phyloP scores from a whole-genome alignment of 257 asterid species.

The Rubia yunnanensis region DNA sequence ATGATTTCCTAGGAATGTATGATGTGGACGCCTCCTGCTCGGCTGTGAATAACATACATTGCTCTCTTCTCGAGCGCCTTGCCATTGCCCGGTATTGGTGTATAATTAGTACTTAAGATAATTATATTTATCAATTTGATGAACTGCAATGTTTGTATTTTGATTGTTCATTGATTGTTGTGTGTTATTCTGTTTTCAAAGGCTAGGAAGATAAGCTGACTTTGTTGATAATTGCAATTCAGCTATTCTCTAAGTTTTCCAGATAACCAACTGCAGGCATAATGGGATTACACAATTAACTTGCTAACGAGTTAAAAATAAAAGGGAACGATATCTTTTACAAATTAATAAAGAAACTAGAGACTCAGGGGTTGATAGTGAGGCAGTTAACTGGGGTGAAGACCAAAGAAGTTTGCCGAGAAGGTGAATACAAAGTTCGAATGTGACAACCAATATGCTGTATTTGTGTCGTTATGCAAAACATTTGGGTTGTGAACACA shows the following conservation, averaged over 20 bases:
- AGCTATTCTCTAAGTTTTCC: neutral
- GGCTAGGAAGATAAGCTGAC: neutral
- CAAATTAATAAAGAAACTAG: slow-evolving; percentile 67
- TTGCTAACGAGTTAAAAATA: slow-evolving; percentile 55
- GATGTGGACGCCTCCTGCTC: slow-evolving; percentile 50
- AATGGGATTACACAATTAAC: slow-evolving; percentile 80
- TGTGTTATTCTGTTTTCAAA: neutral
- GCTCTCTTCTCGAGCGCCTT: slow-evolving; percentile 57
- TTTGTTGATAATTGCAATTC: neutral
- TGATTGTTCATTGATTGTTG: neutral
- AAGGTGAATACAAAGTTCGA: slow-evolving; percentile 35
- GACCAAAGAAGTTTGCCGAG: slow-evolving; percentile 39
- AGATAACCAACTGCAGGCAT: slow-evolving; percentile 34
- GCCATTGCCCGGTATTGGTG: slow-evolving; percentile 71
- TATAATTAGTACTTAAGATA: too few relatives aligned
- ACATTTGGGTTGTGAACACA: slow-evolving; percentile 75
- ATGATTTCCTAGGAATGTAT: slow-evolving; percentile 64
- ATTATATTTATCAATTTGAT: neutral
- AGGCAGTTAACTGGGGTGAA: slow-evolving; percentile 65
- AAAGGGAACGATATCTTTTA: slow-evolving; percentile 64
- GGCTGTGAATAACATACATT: slow-evolving; percentile 33
- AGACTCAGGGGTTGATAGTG: slow-evolving; percentile 66
- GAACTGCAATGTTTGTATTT: neutral
- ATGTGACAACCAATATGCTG: slow-evolving; percentile 71
- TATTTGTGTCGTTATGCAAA: slow-evolving; percentile 68